phyloP scores from a whole-genome alignment of 2,329 filamentous ascomycete species.

The Ophiostoma piceae region DNA sequence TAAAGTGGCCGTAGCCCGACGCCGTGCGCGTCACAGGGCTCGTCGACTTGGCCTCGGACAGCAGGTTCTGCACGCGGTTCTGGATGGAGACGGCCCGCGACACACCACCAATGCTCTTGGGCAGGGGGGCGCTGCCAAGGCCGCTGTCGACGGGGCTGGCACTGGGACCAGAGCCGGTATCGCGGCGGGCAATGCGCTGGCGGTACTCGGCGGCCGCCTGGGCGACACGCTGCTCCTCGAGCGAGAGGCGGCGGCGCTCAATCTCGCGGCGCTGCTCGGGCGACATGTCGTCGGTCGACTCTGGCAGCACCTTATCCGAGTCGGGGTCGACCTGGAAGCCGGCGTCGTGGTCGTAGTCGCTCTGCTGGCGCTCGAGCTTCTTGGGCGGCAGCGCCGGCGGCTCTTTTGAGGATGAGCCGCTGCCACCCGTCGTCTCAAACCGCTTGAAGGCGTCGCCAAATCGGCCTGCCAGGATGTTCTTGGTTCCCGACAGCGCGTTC shows the following conservation, averaged over 20 bases:
- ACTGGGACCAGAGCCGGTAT: slow-evolving; percentile 31
- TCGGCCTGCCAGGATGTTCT: slow-evolving; percentile 76
- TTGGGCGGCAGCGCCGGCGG: slow-evolving; percentile 37
- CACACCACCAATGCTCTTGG: slow-evolving; percentile 51
- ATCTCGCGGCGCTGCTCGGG: slow-evolving; percentile 87
- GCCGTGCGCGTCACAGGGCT: slow-evolving; percentile 62
- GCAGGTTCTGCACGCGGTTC: slow-evolving; percentile 77
- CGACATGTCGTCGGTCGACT: slow-evolving; percentile 66
- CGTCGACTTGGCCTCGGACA: slow-evolving; percentile 67
- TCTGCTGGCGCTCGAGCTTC: slow-evolving; percentile 50
- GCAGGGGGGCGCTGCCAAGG: slow-evolving; percentile 33
- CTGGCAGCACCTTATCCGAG: slow-evolving; percentile 48
- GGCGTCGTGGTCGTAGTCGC: slow-evolving; percentile 68
- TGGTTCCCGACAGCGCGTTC: slow-evolving; percentile 65
- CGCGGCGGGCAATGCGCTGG: slow-evolving; percentile 61
- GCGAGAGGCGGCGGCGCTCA: slow-evolving; percentile 71
- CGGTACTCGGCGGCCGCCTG: slow-evolving; percentile 85
- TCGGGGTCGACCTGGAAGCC: slow-evolving; percentile 56
- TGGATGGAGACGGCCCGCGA: slow-evolving; percentile 80
- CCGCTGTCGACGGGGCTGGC: slow-evolving; percentile 24
- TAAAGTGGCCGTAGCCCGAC: slow-evolving; percentile 84
- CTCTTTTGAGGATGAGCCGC: slow-evolving; percentile 20
- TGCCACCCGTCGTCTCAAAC: slow-evolving; percentile 58
- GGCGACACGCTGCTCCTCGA: slow-evolving; percentile 87
- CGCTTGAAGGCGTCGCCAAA: slow-evolving; percentile 92